Conservation (phyloP, 768 basidiomycete species). For the Baorangia bicolor region DNA sequence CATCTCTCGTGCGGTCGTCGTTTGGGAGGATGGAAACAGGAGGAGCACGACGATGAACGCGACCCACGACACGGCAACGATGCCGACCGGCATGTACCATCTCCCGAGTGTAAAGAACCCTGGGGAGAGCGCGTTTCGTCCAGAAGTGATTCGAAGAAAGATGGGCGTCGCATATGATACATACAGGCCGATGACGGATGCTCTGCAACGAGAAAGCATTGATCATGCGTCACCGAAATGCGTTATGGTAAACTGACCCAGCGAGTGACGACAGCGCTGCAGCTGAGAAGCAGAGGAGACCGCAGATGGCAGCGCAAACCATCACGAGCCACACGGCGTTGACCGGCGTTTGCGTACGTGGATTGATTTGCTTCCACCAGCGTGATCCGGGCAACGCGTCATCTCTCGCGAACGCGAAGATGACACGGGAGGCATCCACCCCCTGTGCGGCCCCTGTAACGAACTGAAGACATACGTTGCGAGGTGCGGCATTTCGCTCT, state of each 20-base stretch:
- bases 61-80: slow-evolving; percentile 66
- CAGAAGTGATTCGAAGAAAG: slow-evolving; percentile 69
- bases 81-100: slow-evolving; percentile 60
- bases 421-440: slow-evolving; percentile 72
- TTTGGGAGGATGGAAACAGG: slow-evolving; percentile 51
- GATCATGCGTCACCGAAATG: too few species aligned
- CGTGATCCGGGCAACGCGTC: slow-evolving; percentile 71
- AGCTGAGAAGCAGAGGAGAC: slow-evolving; percentile 62
- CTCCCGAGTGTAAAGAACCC: slow-evolving; percentile 62
- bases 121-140: slow-evolving; percentile 53
- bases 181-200: slow-evolving; percentile 71
- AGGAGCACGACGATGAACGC: slow-evolving; percentile 58
- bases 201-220: too few species aligned
- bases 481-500: background rate
- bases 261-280: slow-evolving; percentile 66
- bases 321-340: slow-evolving; percentile 79
- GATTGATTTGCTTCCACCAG: slow-evolving; percentile 65
- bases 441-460: slow-evolving; percentile 74
- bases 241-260: slow-evolving; percentile 56
- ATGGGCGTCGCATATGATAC: slow-evolving; percentile 65
- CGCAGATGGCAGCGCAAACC: slow-evolving; percentile 51
- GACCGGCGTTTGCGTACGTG: slow-evolving; percentile 62
- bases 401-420: slow-evolving; percentile 74
- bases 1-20: slow-evolving; percentile 46
- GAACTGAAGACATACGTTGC: slow-evolving; percentile 39